Conservation (phyloP, 345 rosid genomes). For the Citropsis articulata region DNA sequence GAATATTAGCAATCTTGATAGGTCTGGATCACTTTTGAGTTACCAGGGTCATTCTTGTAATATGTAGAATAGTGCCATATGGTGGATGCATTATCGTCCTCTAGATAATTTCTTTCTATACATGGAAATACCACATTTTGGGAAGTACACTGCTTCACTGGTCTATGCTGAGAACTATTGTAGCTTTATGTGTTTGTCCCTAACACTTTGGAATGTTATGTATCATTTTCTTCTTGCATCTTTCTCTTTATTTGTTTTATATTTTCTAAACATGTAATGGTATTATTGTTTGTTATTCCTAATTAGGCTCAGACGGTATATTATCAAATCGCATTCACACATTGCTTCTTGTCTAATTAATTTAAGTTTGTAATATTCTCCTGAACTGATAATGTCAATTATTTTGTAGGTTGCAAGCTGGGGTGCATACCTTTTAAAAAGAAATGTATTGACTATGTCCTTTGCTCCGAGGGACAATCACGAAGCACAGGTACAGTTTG, state of each 20-base stretch:
- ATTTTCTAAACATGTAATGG: neutral
- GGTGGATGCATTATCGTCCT: neutral
- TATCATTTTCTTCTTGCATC: neutral
- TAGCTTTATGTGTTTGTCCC: neutral
- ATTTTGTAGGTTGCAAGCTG: constrained; percentile 86
- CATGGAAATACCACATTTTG: neutral
- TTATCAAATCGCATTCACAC: neutral
- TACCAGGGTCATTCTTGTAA: neutral
- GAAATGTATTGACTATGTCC: constrained; percentile 89
- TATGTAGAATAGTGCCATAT: neutral
- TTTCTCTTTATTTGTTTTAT: neutral
- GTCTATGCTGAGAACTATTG: neutral
- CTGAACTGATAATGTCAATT: constrained; percentile 9
- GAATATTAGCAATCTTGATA: neutral
- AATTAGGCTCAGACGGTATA: neutral
- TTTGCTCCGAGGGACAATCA: constrained; percentile 97
- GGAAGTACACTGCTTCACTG: neutral
- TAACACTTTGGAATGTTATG: neutral
- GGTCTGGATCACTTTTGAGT: neutral
- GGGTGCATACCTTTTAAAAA: constrained; percentile 91
- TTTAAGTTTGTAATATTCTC: neutral
- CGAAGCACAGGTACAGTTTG: constrained; percentile 98
- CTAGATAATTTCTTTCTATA: neutral
- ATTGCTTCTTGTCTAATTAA: neutral
- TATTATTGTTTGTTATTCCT: neutral